Evolutionary conservation across 148 eudicot species (phyloP).

Genomic region (Limonium bicolor): DNA sequence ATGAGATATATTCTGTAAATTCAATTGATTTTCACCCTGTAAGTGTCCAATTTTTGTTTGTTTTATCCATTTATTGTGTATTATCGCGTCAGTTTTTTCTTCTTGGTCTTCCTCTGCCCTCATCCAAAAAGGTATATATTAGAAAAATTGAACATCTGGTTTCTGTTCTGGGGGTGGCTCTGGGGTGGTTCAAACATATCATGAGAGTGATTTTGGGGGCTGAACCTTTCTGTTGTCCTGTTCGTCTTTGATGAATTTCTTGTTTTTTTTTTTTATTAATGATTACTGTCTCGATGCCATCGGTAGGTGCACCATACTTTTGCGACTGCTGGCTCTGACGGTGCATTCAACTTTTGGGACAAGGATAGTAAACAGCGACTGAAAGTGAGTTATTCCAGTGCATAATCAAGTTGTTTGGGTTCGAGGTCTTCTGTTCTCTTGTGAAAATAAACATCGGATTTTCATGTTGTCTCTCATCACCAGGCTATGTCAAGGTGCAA

Average conservation of each 20-base stretch:
- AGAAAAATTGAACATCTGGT: too few species aligned
- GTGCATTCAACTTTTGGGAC: constrained; percentile 93
- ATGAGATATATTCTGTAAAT: constrained; percentile 82
- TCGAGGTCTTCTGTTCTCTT: background rate
- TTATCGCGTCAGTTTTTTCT: too few species aligned
- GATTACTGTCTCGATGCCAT: too few species aligned
- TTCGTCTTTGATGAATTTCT: background rate
- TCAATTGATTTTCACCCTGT: constrained; percentile 88
- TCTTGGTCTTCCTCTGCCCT: too few species aligned
- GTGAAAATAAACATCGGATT: background rate
- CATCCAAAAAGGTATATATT: too few species aligned
- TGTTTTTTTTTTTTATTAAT: background rate
- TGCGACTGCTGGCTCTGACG: constrained; percentile 98
- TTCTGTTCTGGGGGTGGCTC: too few species aligned
- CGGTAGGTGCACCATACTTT: constrained; percentile 78
- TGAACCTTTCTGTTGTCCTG: too few species aligned
- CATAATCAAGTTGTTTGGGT: background rate
- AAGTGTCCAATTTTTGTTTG: too few species aligned
- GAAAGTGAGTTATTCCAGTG: constrained; percentile 35
- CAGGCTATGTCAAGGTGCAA: constrained; percentile 87
- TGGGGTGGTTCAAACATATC: too few species aligned
- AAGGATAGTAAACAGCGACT: constrained; percentile 97
- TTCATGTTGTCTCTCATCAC: constrained; percentile 1
- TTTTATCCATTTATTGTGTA: too few species aligned
- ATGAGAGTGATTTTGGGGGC: too few species aligned